Conservation (phyloP, 139 green algal species). For the Chlorella sp. region DNA sequence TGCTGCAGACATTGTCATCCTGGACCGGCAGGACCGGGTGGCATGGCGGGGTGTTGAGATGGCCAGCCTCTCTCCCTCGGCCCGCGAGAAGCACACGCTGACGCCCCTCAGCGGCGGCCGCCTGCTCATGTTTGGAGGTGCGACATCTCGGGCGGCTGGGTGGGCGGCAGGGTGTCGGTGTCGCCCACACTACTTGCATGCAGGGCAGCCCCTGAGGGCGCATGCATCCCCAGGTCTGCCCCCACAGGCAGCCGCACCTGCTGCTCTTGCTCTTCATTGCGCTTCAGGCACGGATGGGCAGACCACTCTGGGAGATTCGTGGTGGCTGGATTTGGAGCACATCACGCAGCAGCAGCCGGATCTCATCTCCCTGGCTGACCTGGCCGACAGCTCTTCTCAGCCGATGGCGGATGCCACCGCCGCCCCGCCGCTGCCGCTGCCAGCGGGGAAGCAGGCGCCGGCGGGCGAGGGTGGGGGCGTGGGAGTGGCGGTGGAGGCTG, state of each 20-base stretch:
- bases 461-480: neutral
- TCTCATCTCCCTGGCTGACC: conserved; percentile 30
- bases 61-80: conserved; percentile 30
- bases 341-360: conserved; percentile 14
- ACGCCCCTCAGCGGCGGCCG: conserved; percentile 55
- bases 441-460: neutral
- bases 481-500: neutral
- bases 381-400: neutral
- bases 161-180: too few relatives aligned
- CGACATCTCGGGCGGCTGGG: too few relatives aligned
- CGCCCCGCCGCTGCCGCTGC: neutral
- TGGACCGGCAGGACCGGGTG: conserved; percentile 35
- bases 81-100: conserved; percentile 80
- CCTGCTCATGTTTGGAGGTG: conserved; percentile 74
- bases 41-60: conserved; percentile 25
- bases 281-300: conserved; percentile 42
- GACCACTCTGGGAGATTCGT: conserved; percentile 43
- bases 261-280: too few relatives aligned
- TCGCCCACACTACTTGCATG: too few relatives aligned
- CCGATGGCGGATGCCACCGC: neutral
- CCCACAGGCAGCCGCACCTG: too few relatives aligned
- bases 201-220: too few relatives aligned
- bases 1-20: conserved; percentile 35
- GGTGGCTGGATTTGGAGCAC: conserved; percentile 51
- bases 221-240: too few relatives aligned